Conservation (phyloP, 306 rosid species). For the Coriaria nepalensis region DNA sequence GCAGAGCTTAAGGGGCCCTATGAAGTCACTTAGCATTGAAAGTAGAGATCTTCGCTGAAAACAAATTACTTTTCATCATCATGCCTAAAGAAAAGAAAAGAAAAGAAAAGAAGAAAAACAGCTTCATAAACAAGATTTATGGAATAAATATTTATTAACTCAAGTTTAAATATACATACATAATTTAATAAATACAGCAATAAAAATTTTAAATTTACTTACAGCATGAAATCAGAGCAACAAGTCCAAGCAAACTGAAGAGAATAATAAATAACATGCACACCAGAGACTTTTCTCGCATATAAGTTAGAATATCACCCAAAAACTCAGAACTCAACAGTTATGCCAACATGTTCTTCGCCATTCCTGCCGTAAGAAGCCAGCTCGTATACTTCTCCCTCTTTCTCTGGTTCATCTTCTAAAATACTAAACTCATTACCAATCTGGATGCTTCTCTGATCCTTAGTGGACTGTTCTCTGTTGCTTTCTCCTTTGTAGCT, state of each 20-base stretch:
- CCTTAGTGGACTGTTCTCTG: conserved; percentile 11
- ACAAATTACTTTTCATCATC: no score
- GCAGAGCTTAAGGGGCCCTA: no score
- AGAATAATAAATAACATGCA: conserved; percentile 22
- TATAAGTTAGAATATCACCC: conserved; percentile 36
- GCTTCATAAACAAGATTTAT: neutral
- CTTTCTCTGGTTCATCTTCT: conserved; percentile 19
- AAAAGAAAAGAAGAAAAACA: neutral
- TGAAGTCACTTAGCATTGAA: no score
- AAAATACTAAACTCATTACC: conserved; percentile 23
- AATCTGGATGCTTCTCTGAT: conserved; percentile 20
- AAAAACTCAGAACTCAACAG: conserved; percentile 27
- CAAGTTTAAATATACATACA: conserved; percentile 1
- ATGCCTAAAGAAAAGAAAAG: neutral
- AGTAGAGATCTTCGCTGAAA: no score
- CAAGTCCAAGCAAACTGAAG: conserved; percentile 29
- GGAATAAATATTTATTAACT: neutral
- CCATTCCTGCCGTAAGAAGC: conserved; percentile 22
- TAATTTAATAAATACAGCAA: conserved; percentile 32
- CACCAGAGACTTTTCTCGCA: conserved; percentile 27
- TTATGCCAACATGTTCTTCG: conserved; percentile 31
- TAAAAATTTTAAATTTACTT: conserved; percentile 45
- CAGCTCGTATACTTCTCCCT: conserved; percentile 20
- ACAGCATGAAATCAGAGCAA: conserved; percentile 35
- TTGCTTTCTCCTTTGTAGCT: conserved; percentile 18